Evolutionary conservation across 495 filamentous ascomycete species (phyloP).

Genomic region (Cudoniella acicularis): DNA sequence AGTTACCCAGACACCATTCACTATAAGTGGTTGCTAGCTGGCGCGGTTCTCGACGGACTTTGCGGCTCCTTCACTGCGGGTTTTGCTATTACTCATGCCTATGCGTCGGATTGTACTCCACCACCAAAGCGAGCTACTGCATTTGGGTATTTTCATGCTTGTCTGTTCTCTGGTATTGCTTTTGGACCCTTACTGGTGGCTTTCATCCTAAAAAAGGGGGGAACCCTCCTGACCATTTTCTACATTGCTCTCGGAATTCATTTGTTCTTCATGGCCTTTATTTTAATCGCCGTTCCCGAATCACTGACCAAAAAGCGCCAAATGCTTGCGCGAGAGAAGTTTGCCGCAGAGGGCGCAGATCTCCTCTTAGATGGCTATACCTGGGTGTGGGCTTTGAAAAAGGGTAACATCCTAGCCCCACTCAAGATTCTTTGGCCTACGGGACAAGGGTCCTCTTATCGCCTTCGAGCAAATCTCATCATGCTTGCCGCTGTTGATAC

Average conservation of each 20-base stretch:
- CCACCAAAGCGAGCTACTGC: slow-evolving; percentile 74
- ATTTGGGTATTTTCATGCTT: slow-evolving; percentile 86
- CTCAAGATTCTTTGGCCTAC: slow-evolving; percentile 74
- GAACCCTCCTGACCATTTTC: slow-evolving; percentile 68
- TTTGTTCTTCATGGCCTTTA: slow-evolving; percentile 61
- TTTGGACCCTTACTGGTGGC: slow-evolving; percentile 77
- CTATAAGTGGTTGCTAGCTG: slow-evolving; percentile 71
- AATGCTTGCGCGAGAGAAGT: slow-evolving; percentile 61
- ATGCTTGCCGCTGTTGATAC: slow-evolving; percentile 77
- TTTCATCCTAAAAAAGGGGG: slow-evolving; percentile 66
- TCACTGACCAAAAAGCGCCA: slow-evolving; percentile 70
- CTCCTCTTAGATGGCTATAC: slow-evolving; percentile 6
- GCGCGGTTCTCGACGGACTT: slow-evolving; percentile 72
- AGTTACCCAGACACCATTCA: slow-evolving; percentile 66
- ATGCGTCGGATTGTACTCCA: slow-evolving; percentile 82
- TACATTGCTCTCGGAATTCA: slow-evolving; percentile 73
- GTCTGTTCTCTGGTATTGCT: slow-evolving; percentile 82
- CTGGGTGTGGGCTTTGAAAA: slow-evolving; percentile 9
- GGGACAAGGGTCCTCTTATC: slow-evolving; percentile 51
- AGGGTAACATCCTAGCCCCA: slow-evolving; percentile 63
- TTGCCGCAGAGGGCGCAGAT: slow-evolving; percentile 31
- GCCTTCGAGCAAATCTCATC: slow-evolving; percentile 72
- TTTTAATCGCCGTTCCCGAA: slow-evolving; percentile 73
- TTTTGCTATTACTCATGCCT: slow-evolving; percentile 77
- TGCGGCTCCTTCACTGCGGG: slow-evolving; percentile 81